Base-by-base conservation (phyloP, 2,329 filamentous ascomycete species). In the Raffaelea arxii region DNA sequence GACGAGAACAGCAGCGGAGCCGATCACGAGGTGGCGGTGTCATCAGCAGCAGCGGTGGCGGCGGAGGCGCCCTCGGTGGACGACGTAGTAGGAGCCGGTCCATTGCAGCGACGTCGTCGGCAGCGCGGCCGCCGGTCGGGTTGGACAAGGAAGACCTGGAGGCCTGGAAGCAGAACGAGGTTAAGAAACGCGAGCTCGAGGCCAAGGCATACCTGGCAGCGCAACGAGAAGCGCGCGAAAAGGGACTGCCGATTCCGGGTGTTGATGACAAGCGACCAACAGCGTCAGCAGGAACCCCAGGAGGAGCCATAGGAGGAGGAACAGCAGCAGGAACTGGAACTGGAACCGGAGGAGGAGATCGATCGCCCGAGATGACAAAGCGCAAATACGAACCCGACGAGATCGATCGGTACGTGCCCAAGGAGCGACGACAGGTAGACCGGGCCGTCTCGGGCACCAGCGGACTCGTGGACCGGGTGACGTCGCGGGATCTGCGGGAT, bases 131-230 rank as follows among this genome's bases (percentile, higher is more conserved):
- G 2, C 62, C 66, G 2, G 62, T 66, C 1, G 62, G 59, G 16
- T 60, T 68, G 19, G 71, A 65, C 47, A 70, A 70, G 42, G 67
- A 71, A n/a, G 70, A 69, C 36, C 63, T 69, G 23, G 75, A 78
- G 54, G 70, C 69, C 16, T 75, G 75, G 69, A 82, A 82, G 58
- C 71, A 75, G 52, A 73, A 74, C 48, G 77, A 80, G 54, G 77
- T 79, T 45, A 75, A 71, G 58, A 77, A 78, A 57, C 72, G 78
- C 43, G 77, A 81, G 58, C 72, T 72, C 51, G 78, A 82, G 59
- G 79, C 79, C 35, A 81, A 80, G 58, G 77, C 76, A 4, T 82
- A 82, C 54, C 64, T 81, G 32, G 77, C 77, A 6, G 77, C 76
- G 3, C 76, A 80, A 54, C 74, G 75, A 51, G 77, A 80, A 53